A percentile compares a stretch with the other conserved stretches of the same genome.
Conservation (phyloP, 768 basidiomycete genomes). For the Lyophyllum atratum region DNA sequence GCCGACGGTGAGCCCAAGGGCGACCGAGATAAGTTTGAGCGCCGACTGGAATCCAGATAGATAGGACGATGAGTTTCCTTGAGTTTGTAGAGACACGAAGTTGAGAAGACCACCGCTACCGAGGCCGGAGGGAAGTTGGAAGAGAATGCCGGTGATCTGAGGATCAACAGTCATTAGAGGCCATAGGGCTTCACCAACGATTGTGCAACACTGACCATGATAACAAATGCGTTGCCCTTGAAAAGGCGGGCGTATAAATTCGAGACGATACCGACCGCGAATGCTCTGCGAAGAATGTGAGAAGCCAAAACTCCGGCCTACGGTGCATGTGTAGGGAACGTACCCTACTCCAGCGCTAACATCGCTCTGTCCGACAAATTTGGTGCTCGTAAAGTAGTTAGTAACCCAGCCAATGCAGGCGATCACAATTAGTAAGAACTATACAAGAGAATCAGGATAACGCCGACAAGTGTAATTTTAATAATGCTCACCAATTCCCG, state of each 20-base stretch:
- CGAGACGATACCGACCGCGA: slow-evolving; percentile 78
- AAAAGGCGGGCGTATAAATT: slow-evolving; percentile 79
- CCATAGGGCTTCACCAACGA: not conserved
- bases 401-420: slow-evolving; percentile 75
- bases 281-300: slow-evolving; percentile 47
- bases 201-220: slow-evolving; percentile 57
- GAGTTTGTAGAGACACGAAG: slow-evolving; percentile 58
- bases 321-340: slow-evolving; percentile 3
- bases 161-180: not conserved
- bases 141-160: slow-evolving; percentile 74
- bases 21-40: slow-evolving; percentile 73
- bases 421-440: slow-evolving; percentile 42
- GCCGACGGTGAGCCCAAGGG: slow-evolving; percentile 80
- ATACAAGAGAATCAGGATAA: not conserved
- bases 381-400: slow-evolving; percentile 67
- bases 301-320: not conserved
- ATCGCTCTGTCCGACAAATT: slow-evolving; percentile 70
- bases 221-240: slow-evolving; percentile 74
- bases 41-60: slow-evolving; percentile 74
- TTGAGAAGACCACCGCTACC: slow-evolving; percentile 78
- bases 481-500: slow-evolving; percentile 49
- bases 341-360: slow-evolving; percentile 78
- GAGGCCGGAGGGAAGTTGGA: slow-evolving; percentile 84
- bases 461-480: not conserved
- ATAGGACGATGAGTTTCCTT: slow-evolving; percentile 57